These are phyloP conservation scores for Fraxinus angustifolia DNA, from an alignment of 305 asterid species.

Conservation along the genomic window DNA sequence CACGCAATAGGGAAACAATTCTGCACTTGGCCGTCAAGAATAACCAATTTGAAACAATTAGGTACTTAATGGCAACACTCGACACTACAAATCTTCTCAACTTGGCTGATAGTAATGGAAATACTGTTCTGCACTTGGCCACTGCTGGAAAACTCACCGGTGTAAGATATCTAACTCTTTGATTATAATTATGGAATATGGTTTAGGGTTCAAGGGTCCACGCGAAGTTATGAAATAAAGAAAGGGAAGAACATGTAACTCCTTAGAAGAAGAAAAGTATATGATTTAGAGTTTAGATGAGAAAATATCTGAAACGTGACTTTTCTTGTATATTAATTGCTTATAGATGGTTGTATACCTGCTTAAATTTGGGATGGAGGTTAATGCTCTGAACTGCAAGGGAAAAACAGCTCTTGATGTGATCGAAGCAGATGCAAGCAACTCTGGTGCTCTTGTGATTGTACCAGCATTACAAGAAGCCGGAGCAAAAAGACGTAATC, in stretches of 20 bases:
- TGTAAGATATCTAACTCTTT: conserved; percentile 24
- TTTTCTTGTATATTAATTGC: not conserved
- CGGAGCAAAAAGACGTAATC: conserved; percentile 43
- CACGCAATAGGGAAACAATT: conserved; percentile 33
- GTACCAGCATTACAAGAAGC: conserved; percentile 40
- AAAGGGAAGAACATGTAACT: not conserved
- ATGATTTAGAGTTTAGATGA: not conserved
- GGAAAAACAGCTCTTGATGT: conserved; percentile 51
- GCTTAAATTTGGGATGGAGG: conserved; percentile 38
- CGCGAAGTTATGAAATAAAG: not conserved
- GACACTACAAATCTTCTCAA: conserved; percentile 26
- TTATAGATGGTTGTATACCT: conserved; percentile 38
- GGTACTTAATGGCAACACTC: conserved; percentile 28
- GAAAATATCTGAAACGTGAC: not conserved
- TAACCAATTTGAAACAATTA: conserved; percentile 44
- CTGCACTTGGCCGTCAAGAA: conserved; percentile 51
- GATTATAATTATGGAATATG: not conserved
- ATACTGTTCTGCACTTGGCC: conserved; percentile 47
- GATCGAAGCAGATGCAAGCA: conserved; percentile 43
- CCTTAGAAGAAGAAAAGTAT: not conserved
- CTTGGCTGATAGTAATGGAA: conserved; percentile 40
- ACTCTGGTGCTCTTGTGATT: conserved; percentile 38
- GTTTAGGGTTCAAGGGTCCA: not conserved
- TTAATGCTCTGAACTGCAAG: conserved; percentile 34
- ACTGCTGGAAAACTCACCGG: conserved; percentile 36